These are phyloP conservation scores for Nitzschia palea DNA, from an alignment of 108 stramenopile genomes.

Conservation along the genomic window DNA sequence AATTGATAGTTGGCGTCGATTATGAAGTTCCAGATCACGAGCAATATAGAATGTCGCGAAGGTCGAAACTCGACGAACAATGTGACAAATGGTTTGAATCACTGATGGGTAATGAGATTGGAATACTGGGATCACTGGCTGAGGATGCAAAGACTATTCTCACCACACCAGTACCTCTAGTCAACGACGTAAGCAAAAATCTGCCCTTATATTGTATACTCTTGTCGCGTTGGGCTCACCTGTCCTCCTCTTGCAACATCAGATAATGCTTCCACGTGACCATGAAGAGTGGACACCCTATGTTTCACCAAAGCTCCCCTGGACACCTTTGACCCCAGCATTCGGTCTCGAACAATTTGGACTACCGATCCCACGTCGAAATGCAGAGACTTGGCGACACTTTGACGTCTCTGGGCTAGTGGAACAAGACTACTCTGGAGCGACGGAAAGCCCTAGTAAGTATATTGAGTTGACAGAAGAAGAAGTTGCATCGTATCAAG, in stretches of 20 bases:
- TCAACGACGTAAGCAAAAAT: conserved; percentile 42
- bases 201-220: background rate
- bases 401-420: conserved; percentile 84
- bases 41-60: conserved; percentile 60
- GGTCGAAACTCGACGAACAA: conserved; percentile 58
- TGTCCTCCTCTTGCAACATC: conserved; percentile 2
- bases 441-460: conserved; percentile 38
- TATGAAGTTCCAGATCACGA: conserved; percentile 77
- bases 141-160: conserved; percentile 35
- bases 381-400: conserved; percentile 87
- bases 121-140: conserved; percentile 36
- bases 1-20: conserved; percentile 45
- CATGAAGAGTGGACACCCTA: conserved; percentile 87
- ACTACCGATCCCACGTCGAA: conserved; percentile 68
- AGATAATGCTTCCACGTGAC: conserved; percentile 33
- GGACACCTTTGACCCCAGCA: conserved; percentile 75
- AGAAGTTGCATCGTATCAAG: conserved; percentile 24
- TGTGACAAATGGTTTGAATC: conserved; percentile 79
- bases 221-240: background rate
- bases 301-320: conserved; percentile 63
- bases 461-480: conserved; percentile 30
- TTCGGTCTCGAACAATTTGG: conserved; percentile 86
- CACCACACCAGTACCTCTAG: conserved; percentile 44
- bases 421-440: conserved; percentile 63
- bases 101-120: conserved; percentile 33